A percentile compares a stretch with the other conserved stretches of the same genome.
Conservation (phyloP, 306 rosid species). For the Rubus parviflorus region DNA sequence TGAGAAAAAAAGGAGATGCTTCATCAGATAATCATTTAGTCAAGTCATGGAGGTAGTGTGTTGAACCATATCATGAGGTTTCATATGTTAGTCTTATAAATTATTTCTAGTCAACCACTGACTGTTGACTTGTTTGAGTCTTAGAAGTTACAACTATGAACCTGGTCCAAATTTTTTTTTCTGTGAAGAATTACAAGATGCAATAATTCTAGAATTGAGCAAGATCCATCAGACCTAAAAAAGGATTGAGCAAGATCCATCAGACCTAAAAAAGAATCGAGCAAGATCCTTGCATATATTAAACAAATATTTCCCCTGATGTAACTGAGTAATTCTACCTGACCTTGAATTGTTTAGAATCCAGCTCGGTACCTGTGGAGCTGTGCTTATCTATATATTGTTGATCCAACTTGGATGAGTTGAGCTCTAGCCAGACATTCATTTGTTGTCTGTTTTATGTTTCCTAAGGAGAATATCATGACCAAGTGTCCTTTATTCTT, state of each 20-base stretch:
- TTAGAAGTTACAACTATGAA: not conserved
- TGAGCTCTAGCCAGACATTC: not conserved
- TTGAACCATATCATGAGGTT: slow-evolving; percentile 4
- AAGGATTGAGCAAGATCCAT: not conserved
- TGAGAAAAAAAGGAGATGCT: not conserved
- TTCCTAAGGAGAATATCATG: not conserved
- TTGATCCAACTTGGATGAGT: not conserved
- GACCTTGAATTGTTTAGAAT: not conserved
- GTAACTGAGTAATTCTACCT: not conserved
- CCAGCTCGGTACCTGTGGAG: not conserved
- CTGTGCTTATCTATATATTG: not conserved
- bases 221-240: not conserved
- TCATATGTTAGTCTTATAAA: not conserved
- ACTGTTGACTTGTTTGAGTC: not conserved
- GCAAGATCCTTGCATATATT: not conserved
- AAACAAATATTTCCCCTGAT: not conserved
- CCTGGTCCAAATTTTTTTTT: not conserved
- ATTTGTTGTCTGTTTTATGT: slow-evolving; percentile 4
- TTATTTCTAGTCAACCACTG: not conserved
- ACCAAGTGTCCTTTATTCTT: not conserved
- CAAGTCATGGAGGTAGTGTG: slow-evolving; percentile 5
- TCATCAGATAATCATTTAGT: not conserved
- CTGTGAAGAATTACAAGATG: not conserved
- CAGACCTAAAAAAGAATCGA: too few species aligned
- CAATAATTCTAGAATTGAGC: not conserved